Percentiles rank a stretch among this genome's conserved stretches.
These are phyloP conservation scores for Talinum fruticosum DNA, from an alignment of 148 eudicot genomes.

Conservation along the genomic window DNA sequence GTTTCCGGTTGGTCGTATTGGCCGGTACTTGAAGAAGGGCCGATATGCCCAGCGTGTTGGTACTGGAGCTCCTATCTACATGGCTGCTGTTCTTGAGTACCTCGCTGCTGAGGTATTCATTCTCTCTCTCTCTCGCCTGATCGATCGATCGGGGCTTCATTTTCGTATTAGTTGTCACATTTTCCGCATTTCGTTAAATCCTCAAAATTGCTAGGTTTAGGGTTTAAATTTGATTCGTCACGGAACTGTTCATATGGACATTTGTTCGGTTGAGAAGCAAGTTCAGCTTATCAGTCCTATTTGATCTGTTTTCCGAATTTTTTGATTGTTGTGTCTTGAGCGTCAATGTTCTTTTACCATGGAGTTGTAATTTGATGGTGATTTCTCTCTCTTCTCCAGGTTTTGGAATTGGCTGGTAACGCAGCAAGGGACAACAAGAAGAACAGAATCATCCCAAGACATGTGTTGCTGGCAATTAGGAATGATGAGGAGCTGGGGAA, in stretches of 20 bases:
- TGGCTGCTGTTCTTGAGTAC: slow-evolving; percentile 8
- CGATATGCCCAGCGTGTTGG: not conserved
- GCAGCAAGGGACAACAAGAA: slow-evolving; percentile 7
- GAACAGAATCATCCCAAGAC: not conserved
- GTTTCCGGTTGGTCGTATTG: slow-evolving; percentile 3
- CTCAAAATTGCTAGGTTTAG: no score
- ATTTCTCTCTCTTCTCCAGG: not conserved
- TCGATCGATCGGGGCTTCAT: not conserved
- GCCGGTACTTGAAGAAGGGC: not conserved
- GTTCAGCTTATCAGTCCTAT: no score
- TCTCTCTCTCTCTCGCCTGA: not conserved
- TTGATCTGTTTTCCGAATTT: no score
- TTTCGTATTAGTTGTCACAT: no score
- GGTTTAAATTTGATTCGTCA: no score
- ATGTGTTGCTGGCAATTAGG: not conserved
- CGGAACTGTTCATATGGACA: no score
- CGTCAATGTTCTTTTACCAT: no score
- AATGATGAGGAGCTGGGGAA: slow-evolving; percentile 3
- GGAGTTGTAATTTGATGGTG: not conserved
- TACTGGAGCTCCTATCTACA: not conserved
- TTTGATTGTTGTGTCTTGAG: no score
- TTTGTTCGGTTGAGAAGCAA: no score
- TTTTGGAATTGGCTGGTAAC: not conserved
- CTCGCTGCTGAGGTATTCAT: not conserved
- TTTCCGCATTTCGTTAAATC: no score